These are phyloP conservation scores for Dinochytrium kinnereticum DNA, from an alignment of 371 early-diverging fungal species.

Conservation along the genomic window DNA sequence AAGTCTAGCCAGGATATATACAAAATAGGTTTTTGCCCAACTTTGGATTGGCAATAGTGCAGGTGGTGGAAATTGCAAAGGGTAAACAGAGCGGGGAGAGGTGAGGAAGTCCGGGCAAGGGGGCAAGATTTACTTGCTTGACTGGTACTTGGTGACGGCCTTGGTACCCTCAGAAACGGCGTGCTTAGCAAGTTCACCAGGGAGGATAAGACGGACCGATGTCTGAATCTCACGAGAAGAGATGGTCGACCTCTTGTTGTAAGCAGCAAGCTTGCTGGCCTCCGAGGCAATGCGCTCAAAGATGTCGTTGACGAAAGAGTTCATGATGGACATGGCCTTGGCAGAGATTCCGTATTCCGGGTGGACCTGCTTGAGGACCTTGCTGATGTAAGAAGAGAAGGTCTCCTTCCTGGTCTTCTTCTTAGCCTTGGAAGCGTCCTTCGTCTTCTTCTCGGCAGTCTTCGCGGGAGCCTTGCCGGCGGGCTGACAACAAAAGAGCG, in stretches of 20 bases:
- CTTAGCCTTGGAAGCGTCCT: constrained; percentile 15
- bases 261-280: constrained; percentile 42
- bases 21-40: too few species aligned
- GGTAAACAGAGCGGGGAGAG: too few species aligned
- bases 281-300: constrained; percentile 46
- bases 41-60: too few species aligned
- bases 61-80: too few species aligned
- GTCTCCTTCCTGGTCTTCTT: constrained; percentile 48
- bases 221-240: constrained; percentile 49
- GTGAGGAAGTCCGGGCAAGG: too few species aligned
- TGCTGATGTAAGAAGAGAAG: constrained; percentile 93
- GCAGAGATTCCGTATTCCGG: constrained; percentile 51
- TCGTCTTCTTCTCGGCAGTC: background rate
- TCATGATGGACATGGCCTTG: constrained; percentile 51
- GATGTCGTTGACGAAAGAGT: constrained; percentile 51
- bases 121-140: too few species aligned
- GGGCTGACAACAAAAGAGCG: too few species aligned
- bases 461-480: background rate
- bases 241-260: constrained; percentile 52
- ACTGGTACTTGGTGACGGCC: constrained; percentile 67
- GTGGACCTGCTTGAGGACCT: constrained; percentile 67
- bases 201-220: constrained; percentile 56
- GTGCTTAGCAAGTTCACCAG: constrained; percentile 91
- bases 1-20: too few species aligned
- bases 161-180: constrained; percentile 94